Conservation (phyloP, 495 filamentous ascomycete species). For the Tuber microsphaerosporum region DNA sequence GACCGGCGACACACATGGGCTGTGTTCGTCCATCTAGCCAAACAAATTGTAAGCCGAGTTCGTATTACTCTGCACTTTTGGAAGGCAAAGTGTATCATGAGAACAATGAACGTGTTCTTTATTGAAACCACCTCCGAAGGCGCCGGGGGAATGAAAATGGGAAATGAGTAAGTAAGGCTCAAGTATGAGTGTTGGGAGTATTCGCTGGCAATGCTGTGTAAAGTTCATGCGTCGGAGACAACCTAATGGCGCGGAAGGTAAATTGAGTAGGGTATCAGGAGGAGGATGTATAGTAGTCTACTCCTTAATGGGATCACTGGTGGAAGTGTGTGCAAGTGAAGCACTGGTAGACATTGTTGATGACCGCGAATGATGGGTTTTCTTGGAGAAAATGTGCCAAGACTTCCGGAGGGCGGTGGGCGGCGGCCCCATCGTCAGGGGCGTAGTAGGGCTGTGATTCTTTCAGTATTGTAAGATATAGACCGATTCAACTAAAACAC, state of each 20-base stretch:
- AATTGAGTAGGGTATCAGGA: background rate
- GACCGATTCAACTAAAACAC: background rate
- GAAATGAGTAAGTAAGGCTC: background rate
- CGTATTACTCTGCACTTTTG: background rate
- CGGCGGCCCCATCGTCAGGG: background rate
- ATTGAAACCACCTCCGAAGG: background rate
- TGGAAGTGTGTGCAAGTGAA: background rate
- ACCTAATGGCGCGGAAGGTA: background rate
- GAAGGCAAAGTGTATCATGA: background rate
- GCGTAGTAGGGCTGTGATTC: background rate
- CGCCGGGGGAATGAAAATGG: background rate
- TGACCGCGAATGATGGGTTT: background rate
- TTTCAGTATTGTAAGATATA: background rate
- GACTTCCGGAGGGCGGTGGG: background rate
- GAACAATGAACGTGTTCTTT: background rate
- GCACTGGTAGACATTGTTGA: background rate
- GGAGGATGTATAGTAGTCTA: background rate
- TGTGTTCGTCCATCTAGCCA: background rate
- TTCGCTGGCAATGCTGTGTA: constrained; percentile 4
- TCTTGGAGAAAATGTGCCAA: background rate
- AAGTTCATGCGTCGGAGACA: background rate
- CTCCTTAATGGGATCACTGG: background rate
- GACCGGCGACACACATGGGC: background rate
- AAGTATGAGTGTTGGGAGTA: background rate
- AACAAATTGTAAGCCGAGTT: background rate